Conservation (phyloP, 768 basidiomycete genomes). For the Leccinum pellstonianum region DNA sequence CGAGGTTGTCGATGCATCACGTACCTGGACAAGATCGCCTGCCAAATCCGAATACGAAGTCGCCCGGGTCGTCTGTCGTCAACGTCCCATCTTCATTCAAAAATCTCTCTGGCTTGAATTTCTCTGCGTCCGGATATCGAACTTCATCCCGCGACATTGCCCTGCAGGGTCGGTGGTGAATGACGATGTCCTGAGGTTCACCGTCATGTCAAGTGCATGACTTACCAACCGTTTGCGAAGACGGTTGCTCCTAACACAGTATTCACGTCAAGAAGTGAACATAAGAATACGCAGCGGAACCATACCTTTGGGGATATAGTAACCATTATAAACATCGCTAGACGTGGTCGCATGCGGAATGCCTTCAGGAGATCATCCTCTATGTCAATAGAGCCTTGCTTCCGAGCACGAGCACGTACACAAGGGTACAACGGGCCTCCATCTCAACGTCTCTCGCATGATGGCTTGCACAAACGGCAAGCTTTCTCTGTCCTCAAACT, state of each 20-base stretch:
- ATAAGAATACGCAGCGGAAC: not conserved
- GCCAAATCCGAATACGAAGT: not conserved
- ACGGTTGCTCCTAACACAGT: not conserved
- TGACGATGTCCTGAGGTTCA: not conserved
- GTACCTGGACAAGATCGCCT: not conserved
- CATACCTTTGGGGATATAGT: slow-evolving; percentile 50
- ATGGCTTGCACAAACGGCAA: not conserved
- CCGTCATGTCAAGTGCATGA: not conserved
- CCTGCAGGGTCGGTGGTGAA: not conserved
- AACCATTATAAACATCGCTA: slow-evolving; percentile 41
- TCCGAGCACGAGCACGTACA: not conserved
- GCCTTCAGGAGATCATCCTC: slow-evolving; percentile 1
- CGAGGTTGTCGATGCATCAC: not conserved
- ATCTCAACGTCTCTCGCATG: not conserved
- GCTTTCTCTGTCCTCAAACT: not conserved
- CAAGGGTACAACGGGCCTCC: not conserved
- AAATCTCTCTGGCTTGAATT: slow-evolving; percentile 14
- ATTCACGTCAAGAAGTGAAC: not conserved
- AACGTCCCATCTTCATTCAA: not conserved
- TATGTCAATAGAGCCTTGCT: not conserved
- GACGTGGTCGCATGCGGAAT: slow-evolving; percentile 28
- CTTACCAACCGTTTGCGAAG: slow-evolving; percentile 2
- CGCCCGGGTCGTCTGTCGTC: not conserved
- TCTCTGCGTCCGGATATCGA: slow-evolving; percentile 8
- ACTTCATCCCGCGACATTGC: not conserved